Percentiles rank a stretch among this genome's conserved stretches.
These are phyloP conservation scores for Dactylonectria macrodidyma DNA, from an alignment of 2,329 filamentous ascomycete species.

Conservation along the genomic window DNA sequence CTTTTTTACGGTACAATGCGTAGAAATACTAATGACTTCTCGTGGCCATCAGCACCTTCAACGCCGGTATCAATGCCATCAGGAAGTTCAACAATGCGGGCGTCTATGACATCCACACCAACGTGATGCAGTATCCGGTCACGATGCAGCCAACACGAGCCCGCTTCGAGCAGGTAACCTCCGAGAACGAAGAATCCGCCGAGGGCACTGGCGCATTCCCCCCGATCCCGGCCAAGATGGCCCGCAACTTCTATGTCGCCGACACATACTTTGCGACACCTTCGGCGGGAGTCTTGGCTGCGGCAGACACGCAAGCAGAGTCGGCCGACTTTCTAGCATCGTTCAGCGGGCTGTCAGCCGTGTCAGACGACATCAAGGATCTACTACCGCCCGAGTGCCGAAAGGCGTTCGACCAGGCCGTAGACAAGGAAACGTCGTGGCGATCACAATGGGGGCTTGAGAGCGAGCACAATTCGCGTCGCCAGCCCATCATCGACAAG, in stretches of 20 bases:
- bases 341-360: conserved; percentile 74
- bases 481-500: conserved; percentile 73
- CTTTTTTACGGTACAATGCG: neutral
- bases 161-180: conserved; percentile 81
- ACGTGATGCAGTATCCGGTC: conserved; percentile 88
- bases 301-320: conserved; percentile 61
- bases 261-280: conserved; percentile 70
- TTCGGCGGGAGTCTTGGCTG: conserved; percentile 60
- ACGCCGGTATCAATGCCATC: conserved; percentile 78
- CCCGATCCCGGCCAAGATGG: conserved; percentile 63
- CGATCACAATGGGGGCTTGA: conserved; percentile 83
- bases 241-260: conserved; percentile 70
- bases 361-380: conserved; percentile 76
- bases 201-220: conserved; percentile 59
- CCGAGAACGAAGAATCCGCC: conserved; percentile 53
- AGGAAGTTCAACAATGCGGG: conserved; percentile 81
- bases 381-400: conserved; percentile 80
- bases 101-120: conserved; percentile 95
- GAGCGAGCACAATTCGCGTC: conserved; percentile 66
- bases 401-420: conserved; percentile 78
- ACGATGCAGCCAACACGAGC: conserved; percentile 92
- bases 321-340: conserved; percentile 64
- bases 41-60: conserved; percentile 80
- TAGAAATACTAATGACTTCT: conserved; percentile 27
- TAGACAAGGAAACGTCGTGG: conserved; percentile 78